phyloP scores from a whole-genome alignment of 1,139 yeast species.

The Hemisphaericaspora xylanilytica region DNA sequence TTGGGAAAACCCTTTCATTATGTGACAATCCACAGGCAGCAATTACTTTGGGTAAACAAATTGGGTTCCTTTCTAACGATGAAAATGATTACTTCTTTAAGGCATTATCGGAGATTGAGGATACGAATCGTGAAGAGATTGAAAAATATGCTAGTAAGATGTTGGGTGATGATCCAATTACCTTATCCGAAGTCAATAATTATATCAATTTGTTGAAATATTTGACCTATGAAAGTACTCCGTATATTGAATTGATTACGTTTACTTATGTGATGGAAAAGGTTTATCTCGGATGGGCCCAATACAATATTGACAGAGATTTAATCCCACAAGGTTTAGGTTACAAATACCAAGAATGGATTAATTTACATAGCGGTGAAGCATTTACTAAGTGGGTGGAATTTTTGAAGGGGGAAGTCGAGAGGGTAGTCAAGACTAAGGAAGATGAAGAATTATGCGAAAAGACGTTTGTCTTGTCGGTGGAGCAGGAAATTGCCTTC shows the following conservation, averaged over 20 bases:
- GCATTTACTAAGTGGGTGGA: constrained; percentile 46
- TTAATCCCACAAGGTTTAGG: constrained; percentile 28
- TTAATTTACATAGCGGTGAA: constrained; percentile 47
- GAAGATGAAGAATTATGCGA: constrained; percentile 24
- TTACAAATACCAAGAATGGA: constrained; percentile 52
- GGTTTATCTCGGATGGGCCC: constrained; percentile 54
- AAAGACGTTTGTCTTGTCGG: constrained; percentile 29
- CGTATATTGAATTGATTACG: constrained; percentile 47
- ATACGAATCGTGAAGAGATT: constrained; percentile 15
- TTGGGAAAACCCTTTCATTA: constrained; percentile 44
- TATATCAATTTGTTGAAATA: constrained; percentile 37
- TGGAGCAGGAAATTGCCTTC: constrained; percentile 42
- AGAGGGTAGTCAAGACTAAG: constrained; percentile 26
- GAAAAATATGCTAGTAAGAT: constrained; percentile 20
- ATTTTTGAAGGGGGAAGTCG: constrained; percentile 44
- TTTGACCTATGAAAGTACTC: constrained; percentile 24
- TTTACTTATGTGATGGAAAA: constrained; percentile 48
- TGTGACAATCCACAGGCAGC: constrained; percentile 40
- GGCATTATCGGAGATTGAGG: constrained; percentile 29
- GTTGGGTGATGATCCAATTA: constrained; percentile 15
- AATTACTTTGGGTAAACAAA: constrained; percentile 44
- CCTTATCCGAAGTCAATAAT: constrained; percentile 32
- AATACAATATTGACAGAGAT: constrained; percentile 21
- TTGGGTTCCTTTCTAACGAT: constrained; percentile 48
- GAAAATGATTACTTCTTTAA: constrained; percentile 49